Base-by-base conservation (phyloP, 768 basidiomycete genomes). In the Russula vinacea region DNA sequence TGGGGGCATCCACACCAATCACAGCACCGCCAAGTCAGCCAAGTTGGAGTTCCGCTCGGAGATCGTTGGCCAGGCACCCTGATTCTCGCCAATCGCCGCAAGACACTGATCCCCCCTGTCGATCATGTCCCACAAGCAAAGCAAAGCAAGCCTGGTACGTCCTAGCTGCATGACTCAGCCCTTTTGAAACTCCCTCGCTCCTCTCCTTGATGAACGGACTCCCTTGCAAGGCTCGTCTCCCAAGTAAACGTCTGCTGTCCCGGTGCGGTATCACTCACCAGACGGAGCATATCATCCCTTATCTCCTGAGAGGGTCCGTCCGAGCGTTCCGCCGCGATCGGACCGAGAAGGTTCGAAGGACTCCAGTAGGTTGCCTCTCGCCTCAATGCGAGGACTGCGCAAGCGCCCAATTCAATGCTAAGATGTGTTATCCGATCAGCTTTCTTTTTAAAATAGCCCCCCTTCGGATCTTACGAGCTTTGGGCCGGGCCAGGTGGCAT, bases 391-490 rank as follows among this genome's bases (percentile, higher is more conserved):
- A 42, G n/a, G 40, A 7, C 39, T 10, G 53, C 35, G 13, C n/a
- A 32, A 32, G 50, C 50, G 29, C 29, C 50, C 16, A 29, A 29
- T 29, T 26, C 29, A 26, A 17, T 11, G 33, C 33, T 19, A 33
- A 35, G 5, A 19, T 13, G 52, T 53, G 49, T 50, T 29, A 22
- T 39, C 53, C 22, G 35, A 39, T 9, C n/a, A 24, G 13, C 13
- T 5, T 24, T 35, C 8, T 54, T 42, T 5, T 5, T 19, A 17
- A 39, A 40, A 40, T 56, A 13, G 26, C 29, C 37, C 55, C 29
- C 37, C 55, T 19, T 42, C 40, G 39, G 55, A 56, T 56, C 55
- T 56, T 40, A 35, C 33, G n/a, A 35, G 19, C 33, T 17, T 29
- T 26, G 8, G 49, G 17, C n/a, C 32, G 24, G 33, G 11, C 33